phyloP scores from a whole-genome alignment of 208 protist genomes.

The Angomonas ambiguus region DNA sequence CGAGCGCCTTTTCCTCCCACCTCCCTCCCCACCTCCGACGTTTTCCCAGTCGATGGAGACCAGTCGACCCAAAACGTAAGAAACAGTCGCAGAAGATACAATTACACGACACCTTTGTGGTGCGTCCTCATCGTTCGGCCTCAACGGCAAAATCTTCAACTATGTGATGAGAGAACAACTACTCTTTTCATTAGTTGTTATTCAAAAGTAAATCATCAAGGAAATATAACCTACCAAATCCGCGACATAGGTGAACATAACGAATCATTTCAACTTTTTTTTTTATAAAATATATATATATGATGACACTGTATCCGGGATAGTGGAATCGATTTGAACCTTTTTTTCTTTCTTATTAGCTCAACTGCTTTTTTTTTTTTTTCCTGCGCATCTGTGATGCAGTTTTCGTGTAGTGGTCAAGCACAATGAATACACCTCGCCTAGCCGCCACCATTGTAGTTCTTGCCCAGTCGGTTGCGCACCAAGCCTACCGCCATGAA shows the following conservation, averaged over 20 bases:
- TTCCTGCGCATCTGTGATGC: background rate
- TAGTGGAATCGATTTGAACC: background rate
- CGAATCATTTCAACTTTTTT: too few relatives aligned
- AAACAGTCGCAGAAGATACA: slow-evolving; percentile 17
- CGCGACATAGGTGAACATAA: too few relatives aligned
- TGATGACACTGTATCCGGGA: too few relatives aligned
- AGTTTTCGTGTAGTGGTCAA: background rate
- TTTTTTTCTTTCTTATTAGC: background rate
- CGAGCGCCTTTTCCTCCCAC: slow-evolving; percentile 17
- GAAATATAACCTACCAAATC: too few relatives aligned
- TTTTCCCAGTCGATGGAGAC: slow-evolving; percentile 61
- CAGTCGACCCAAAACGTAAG: slow-evolving; percentile 15
- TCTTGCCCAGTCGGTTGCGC: slow-evolving; percentile 9
- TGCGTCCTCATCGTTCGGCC: slow-evolving; percentile 37
- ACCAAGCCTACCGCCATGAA: background rate
- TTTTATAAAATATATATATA: too few relatives aligned
- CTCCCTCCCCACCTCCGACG: slow-evolving; percentile 59
- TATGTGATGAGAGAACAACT: too few relatives aligned
- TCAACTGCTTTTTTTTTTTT: slow-evolving; percentile 7
- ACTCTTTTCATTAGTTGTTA: too few relatives aligned
- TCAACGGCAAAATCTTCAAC: background rate
- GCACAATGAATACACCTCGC: slow-evolving; percentile 19
- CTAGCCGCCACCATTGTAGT: slow-evolving; percentile 45
- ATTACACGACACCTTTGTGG: slow-evolving; percentile 56
- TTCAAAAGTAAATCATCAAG: too few relatives aligned